Percentiles rank a stretch among this genome's conserved stretches.
Conservation (phyloP, 1,139 yeast species). For the Yarrowia galli region DNA sequence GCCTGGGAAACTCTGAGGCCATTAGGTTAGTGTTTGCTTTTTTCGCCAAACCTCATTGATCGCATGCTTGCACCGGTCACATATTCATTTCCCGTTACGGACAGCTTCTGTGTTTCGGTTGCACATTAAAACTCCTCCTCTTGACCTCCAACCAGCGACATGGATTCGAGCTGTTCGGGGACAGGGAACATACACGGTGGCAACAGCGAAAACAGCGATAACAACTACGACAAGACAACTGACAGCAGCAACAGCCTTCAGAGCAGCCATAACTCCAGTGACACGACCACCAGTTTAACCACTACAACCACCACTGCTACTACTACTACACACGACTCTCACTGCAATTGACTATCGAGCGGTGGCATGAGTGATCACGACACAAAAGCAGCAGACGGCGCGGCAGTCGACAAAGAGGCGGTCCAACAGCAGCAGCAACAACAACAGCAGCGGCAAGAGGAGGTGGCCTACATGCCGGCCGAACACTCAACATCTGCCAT, state of each 20-base stretch:
- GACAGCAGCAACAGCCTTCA: background rate
- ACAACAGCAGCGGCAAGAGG: no score
- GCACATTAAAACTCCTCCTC: slow-evolving; percentile 17
- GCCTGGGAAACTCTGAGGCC: slow-evolving; percentile 3
- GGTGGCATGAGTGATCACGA: background rate
- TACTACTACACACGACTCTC: background rate
- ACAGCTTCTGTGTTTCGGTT: background rate
- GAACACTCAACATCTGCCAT: no score
- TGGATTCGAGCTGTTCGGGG: slow-evolving; percentile 2
- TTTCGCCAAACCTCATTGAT: slow-evolving; percentile 32
- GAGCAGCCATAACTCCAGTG: no score
- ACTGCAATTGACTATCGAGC: background rate
- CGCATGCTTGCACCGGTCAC: slow-evolving; percentile 31
- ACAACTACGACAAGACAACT: background rate
- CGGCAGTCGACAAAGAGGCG: no score
- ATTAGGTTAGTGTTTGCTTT: slow-evolving; percentile 22
- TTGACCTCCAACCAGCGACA: background rate
- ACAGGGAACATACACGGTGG: background rate
- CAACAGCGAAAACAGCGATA: background rate
- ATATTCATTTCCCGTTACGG: slow-evolving; percentile 31
- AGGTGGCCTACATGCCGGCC: no score
- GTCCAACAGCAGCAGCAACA: no score
- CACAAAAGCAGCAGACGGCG: background rate
- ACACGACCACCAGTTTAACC: background rate
- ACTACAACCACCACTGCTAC: background rate